Base-by-base conservation (phyloP, 2,329 filamentous ascomycete genomes). In the Diplodia corticola region DNA sequence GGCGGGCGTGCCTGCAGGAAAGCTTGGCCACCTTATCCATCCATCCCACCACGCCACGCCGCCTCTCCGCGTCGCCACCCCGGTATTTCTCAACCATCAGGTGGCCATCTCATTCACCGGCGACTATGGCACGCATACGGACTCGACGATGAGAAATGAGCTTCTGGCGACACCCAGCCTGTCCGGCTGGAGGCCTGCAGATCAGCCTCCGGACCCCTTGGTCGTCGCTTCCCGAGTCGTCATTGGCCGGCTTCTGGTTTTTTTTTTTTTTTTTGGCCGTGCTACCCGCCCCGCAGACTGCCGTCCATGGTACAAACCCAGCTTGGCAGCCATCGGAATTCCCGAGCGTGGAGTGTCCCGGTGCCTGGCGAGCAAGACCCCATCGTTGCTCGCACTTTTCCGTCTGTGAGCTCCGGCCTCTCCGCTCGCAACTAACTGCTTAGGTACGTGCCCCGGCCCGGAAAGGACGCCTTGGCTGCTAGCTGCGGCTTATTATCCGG, bases 21-120 rank as follows among this genome's bases (percentile, higher is more conserved):
- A 61, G 57, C 57, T 61, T 61, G 57, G 57, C 40, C 37, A 61
- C 57, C 44, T 61, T 61, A 61, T 33, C 40, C 57, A 61, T 61
- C 57, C 44, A 40, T 26, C 53, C 33, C 6, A 20, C 7, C 26
- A 26, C 22, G 2, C 26, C 26, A 5, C 22, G 20, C n/a, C 20
- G 10, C n/a, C 22, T 22, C 37, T 17, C 17, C n/a, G 37, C n/a
- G 7, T 6, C 40, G 40, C 40, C 40, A n/a, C 48, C 48, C 28
- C 24, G 22, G 7, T 10, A 10, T 26, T 20, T 20, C 12, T 22
- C 15, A 12, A 10, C 35, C 54, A 24, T 40, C 54, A 30, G 17
- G 10, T 4, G 22, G 35, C 54, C 35, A 35, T n/a, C 22, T 57
- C 54, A 57, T 57, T 57, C 20, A 20, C 22, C n/a, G n/a, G 13